Percentiles rank a stretch among this genome's conserved stretches.
These are phyloP conservation scores for Candida saitoana DNA, from an alignment of 805 yeast genomes.

Conservation along the genomic window DNA sequence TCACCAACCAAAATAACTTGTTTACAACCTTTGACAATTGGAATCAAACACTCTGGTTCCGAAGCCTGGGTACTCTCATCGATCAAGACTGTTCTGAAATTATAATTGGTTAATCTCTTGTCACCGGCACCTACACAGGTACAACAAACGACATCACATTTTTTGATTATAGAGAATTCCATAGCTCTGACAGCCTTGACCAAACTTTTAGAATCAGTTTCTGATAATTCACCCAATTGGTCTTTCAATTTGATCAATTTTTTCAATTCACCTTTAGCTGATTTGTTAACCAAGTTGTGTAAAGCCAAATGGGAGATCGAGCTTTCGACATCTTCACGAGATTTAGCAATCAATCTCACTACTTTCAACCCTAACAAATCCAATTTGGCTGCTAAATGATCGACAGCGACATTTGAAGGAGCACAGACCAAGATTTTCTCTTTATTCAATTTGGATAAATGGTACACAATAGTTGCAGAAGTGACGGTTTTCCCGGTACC, in stretches of 20 bases:
- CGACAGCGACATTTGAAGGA: conserved; percentile 93
- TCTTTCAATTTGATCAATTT: conserved; percentile 56
- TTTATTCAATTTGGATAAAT: conserved; percentile 57
- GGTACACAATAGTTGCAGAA: conserved; percentile 82
- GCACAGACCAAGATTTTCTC: conserved; percentile 83
- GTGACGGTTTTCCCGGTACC: conserved; percentile 92
- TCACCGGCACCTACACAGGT: conserved; percentile 95
- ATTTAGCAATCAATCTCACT: conserved; percentile 69
- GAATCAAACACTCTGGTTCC: conserved; percentile 88
- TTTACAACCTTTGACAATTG: conserved; percentile 83
- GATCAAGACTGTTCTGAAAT: conserved; percentile 75
- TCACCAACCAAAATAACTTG: conserved; percentile 92
- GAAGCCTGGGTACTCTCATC: conserved; percentile 95
- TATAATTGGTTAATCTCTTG: conserved; percentile 47
- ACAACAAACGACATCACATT: conserved; percentile 78
- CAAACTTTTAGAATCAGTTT: conserved; percentile 44
- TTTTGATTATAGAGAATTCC: conserved; percentile 48
- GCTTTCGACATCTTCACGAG: conserved; percentile 77
- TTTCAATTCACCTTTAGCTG: conserved; percentile 53
- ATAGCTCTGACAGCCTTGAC: conserved; percentile 37
- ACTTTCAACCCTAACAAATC: conserved; percentile 70
- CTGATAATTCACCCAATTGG: conserved; percentile 65
- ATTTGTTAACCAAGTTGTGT: conserved; percentile 45
- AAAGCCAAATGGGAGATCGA: conserved; percentile 56
- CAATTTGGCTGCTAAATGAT: conserved; percentile 76